Percentiles rank a stretch among this genome's conserved stretches.
phyloP scores from a whole-genome alignment of 2,329 filamentous ascomycete species.

The Penicillium oxalicum region DNA sequence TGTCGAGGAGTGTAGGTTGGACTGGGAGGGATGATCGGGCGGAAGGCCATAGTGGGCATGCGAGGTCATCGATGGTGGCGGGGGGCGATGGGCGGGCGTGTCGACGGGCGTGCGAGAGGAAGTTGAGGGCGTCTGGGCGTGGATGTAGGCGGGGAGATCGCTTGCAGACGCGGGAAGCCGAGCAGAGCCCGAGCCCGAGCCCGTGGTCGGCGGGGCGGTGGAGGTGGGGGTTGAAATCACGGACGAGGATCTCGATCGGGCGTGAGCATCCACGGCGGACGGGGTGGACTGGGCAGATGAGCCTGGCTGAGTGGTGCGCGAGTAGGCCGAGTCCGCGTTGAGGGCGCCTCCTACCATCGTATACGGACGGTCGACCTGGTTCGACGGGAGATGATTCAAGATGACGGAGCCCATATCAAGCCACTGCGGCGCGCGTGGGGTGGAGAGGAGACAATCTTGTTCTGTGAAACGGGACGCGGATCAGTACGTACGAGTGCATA shows the following conservation, averaged over 20 bases:
- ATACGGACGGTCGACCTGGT: constrained; percentile 56
- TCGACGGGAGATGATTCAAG: constrained; percentile 65
- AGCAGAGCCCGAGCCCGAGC: constrained; percentile 33
- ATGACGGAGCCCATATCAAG: constrained; percentile 58
- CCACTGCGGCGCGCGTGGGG: constrained; percentile 2
- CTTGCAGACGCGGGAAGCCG: constrained; percentile 26
- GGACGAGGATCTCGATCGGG: constrained; percentile 26
- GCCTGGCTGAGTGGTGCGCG: constrained; percentile 19
- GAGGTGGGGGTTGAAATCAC: constrained; percentile 33
- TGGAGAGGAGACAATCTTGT: background rate
- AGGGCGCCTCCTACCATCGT: constrained; percentile 56
- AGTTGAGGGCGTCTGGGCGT: constrained; percentile 22
- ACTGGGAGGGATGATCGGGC: constrained; percentile 12
- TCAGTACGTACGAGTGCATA: constrained; percentile 8
- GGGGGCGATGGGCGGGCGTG: constrained; percentile 14
- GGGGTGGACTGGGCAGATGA: background rate
- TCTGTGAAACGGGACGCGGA: background rate
- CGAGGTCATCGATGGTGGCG: constrained; percentile 47
- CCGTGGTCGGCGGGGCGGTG: constrained; percentile 32
- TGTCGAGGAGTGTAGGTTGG: constrained; percentile 17
- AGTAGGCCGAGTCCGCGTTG: constrained; percentile 35
- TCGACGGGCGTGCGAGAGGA: constrained; percentile 22
- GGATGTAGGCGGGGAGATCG: constrained; percentile 35
- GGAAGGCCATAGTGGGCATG: constrained; percentile 28
- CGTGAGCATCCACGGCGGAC: constrained; percentile 15